These are phyloP conservation scores for Coemansia linderi DNA, from an alignment of 371 early-diverging fungal species.

Conservation along the genomic window DNA sequence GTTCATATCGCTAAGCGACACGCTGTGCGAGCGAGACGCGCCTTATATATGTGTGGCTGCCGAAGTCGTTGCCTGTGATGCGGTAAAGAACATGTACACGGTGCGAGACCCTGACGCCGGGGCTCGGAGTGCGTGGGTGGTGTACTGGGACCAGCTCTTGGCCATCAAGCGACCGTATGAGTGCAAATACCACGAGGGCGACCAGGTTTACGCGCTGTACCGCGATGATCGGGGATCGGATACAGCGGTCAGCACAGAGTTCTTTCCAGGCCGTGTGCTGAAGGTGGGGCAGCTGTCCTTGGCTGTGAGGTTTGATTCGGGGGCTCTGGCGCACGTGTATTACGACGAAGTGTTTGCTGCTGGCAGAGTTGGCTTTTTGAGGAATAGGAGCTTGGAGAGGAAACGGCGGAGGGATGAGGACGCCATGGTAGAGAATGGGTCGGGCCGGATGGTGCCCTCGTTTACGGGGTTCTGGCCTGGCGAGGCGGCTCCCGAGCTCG, in stretches of 20 bases:
- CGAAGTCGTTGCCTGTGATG: slow-evolving; percentile 34
- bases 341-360: slow-evolving; percentile 51
- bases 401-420: slow-evolving; percentile 4
- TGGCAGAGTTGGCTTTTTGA: slow-evolving; percentile 43
- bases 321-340: slow-evolving; percentile 37
- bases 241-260: slow-evolving; percentile 45
- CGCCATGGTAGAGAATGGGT: slow-evolving; percentile 21
- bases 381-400: slow-evolving; percentile 31
- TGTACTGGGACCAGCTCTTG: slow-evolving; percentile 46
- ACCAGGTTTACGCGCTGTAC: slow-evolving; percentile 47
- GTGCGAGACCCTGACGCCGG: slow-evolving; percentile 28
- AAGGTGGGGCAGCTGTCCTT: slow-evolving; percentile 23
- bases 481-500: slow-evolving; percentile 23
- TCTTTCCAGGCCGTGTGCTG: slow-evolving; percentile 33
- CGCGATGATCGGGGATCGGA: slow-evolving; percentile 32
- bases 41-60: slow-evolving; percentile 29
- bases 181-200: slow-evolving; percentile 32
- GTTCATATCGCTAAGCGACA: slow-evolving; percentile 22
- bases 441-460: slow-evolving; percentile 29
- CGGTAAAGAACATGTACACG: slow-evolving; percentile 32
- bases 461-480: slow-evolving; percentile 49
- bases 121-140: slow-evolving; percentile 32
- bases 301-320: slow-evolving; percentile 31
- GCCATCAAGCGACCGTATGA: slow-evolving; percentile 40
- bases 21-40: slow-evolving; percentile 7